Conservation (phyloP, 2,329 filamentous ascomycete genomes). For the Hymenoscyphus linearis region DNA sequence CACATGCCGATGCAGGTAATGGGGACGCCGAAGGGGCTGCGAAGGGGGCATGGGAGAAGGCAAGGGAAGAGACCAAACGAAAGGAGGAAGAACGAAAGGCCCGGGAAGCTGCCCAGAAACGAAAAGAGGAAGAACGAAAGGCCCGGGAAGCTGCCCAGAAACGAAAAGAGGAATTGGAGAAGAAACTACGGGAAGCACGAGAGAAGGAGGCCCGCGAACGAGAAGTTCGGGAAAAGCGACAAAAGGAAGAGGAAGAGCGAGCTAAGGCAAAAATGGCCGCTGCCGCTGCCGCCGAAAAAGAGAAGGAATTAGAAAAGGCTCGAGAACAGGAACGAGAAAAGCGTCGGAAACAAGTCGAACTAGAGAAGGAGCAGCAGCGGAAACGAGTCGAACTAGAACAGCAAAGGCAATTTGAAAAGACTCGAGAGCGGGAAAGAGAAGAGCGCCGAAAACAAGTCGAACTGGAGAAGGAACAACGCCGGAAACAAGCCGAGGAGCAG, state of each 20-base stretch:
- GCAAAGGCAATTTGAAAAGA: no score
- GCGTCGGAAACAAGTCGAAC: slow-evolving; percentile 30
- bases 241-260: slow-evolving; percentile 20
- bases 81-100: slow-evolving; percentile 11
- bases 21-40: slow-evolving; percentile 24
- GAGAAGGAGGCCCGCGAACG: slow-evolving; percentile 46
- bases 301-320: slow-evolving; percentile 3
- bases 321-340: not conserved
- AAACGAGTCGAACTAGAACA: slow-evolving; percentile 23
- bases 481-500: not conserved
- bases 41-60: slow-evolving; percentile 60
- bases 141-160: slow-evolving; percentile 23
- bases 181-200: slow-evolving; percentile 47
- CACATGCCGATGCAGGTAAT: slow-evolving; percentile 20
- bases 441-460: no score
- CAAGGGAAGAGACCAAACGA: slow-evolving; percentile 50
- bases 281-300: not conserved
- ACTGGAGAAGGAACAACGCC: slow-evolving; percentile 2
- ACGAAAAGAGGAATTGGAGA: slow-evolving; percentile 32
- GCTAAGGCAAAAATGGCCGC: slow-evolving; percentile 4
- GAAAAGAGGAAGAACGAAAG: slow-evolving; percentile 11
- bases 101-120: slow-evolving; percentile 22
- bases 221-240: slow-evolving; percentile 15
- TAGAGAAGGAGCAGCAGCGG: slow-evolving; percentile 43
- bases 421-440: no score